A percentile compares a stretch with the other conserved stretches of the same genome.
Conservation (phyloP, 192 early-diverging fungal genomes). For the Anaeromyces robustus region DNA sequence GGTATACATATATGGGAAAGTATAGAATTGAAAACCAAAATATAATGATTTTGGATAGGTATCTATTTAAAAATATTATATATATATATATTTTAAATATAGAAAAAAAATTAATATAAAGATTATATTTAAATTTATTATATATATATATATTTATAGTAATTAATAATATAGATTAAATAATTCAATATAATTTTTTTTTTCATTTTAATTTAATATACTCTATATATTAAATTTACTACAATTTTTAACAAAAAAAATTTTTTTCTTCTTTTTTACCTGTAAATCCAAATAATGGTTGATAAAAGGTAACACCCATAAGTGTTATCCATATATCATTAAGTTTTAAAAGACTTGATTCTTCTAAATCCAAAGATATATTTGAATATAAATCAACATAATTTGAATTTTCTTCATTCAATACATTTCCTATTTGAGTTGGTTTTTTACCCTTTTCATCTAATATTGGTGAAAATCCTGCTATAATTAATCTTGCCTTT, state of each 20-base stretch:
- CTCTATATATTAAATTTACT: too few species aligned
- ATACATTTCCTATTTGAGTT: background rate
- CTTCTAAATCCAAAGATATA: background rate
- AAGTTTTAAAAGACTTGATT: background rate
- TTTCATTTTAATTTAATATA: too few species aligned
- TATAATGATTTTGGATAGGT: background rate
- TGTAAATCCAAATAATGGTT: background rate
- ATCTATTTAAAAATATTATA: background rate
- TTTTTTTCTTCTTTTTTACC: background rate
- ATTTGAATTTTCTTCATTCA: background rate
- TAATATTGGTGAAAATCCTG: background rate
- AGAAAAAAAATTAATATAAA: too few species aligned
- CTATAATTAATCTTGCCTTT: background rate
- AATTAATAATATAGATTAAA: too few species aligned
- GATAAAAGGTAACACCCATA: background rate
- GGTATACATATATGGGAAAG: background rate
- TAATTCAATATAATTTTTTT: too few species aligned
- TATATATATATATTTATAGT: too few species aligned
- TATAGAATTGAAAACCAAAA: background rate
- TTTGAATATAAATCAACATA: background rate
- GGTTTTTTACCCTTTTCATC: background rate
- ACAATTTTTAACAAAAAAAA: too few species aligned
- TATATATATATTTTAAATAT: background rate
- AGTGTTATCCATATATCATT: background rate
- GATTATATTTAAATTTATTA: too few species aligned